These are phyloP conservation scores for Amanita fuliginea DNA, from an alignment of 768 basidiomycete species.

Conservation along the genomic window DNA sequence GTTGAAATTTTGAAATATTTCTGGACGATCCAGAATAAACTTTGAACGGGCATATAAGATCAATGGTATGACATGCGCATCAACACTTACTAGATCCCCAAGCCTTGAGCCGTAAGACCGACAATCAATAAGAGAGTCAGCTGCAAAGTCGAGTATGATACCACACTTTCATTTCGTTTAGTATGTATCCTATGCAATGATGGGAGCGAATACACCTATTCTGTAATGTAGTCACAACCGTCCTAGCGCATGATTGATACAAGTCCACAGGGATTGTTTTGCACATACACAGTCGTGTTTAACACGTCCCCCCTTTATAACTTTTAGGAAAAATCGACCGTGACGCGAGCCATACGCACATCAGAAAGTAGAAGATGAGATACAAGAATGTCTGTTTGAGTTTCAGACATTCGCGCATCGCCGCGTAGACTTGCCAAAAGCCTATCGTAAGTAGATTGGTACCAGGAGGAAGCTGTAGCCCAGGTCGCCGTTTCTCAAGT, in stretches of 20 bases:
- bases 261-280: background rate
- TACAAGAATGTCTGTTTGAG: constrained; percentile 69
- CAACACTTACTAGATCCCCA: constrained; percentile 53
- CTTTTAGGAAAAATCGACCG: background rate
- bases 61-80: background rate
- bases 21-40: constrained; percentile 60
- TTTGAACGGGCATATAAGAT: constrained; percentile 12
- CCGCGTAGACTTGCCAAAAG: constrained; percentile 54
- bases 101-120: constrained; percentile 49
- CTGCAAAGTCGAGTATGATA: constrained; percentile 63
- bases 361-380: constrained; percentile 66
- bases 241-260: constrained; percentile 24
- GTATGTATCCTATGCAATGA: background rate
- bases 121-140: constrained; percentile 57
- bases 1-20: constrained; percentile 53
- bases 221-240: constrained; percentile 61
- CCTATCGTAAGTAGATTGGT: constrained; percentile 51
- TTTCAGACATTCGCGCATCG: constrained; percentile 51
- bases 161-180: constrained; percentile 30
- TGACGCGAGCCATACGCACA: constrained; percentile 31
- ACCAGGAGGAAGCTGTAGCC: constrained; percentile 45
- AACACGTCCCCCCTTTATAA: constrained; percentile 55
- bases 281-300: constrained; percentile 61
- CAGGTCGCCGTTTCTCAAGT: constrained; percentile 55
- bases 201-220: constrained; percentile 36